Conservation (phyloP, 2,329 filamentous ascomycete species). For the Aspergillus sp. region DNA sequence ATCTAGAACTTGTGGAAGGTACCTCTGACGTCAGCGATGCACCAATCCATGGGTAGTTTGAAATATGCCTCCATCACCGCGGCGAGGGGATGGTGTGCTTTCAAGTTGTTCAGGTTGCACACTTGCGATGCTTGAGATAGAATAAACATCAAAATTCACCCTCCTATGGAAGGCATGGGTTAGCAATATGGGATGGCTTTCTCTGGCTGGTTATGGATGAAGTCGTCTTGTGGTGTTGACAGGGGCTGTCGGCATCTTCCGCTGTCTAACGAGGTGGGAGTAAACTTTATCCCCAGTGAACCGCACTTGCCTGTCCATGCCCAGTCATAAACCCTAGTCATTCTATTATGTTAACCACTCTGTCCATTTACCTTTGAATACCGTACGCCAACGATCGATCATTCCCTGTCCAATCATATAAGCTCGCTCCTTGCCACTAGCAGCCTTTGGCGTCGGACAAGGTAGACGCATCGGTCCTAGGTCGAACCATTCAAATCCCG, state of each 20-base stretch:
- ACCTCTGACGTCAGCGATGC: not conserved
- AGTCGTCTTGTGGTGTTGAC: not conserved
- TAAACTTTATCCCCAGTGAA: not conserved
- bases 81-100: not conserved
- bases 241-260: not conserved
- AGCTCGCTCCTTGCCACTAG: too few species aligned
- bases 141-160: not conserved
- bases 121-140: not conserved
- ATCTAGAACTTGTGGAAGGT: not conserved
- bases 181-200: too few species aligned
- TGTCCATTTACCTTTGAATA: too few species aligned
- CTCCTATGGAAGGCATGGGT: not conserved
- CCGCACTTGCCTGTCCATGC: too few species aligned
- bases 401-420: too few species aligned
- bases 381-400: too few species aligned
- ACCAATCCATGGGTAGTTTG: not conserved
- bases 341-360: too few species aligned
- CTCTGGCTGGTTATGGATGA: too few species aligned
- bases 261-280: not conserved
- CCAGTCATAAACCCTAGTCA: too few species aligned
- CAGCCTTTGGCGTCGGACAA: too few species aligned
- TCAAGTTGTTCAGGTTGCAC: not conserved
- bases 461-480: too few species aligned
- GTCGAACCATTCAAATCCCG: too few species aligned
- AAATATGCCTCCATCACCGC: not conserved